Evolutionary conservation across 2,329 filamentous ascomycete genomes (phyloP).

Genomic region (Dissoconium aciculare): DNA sequence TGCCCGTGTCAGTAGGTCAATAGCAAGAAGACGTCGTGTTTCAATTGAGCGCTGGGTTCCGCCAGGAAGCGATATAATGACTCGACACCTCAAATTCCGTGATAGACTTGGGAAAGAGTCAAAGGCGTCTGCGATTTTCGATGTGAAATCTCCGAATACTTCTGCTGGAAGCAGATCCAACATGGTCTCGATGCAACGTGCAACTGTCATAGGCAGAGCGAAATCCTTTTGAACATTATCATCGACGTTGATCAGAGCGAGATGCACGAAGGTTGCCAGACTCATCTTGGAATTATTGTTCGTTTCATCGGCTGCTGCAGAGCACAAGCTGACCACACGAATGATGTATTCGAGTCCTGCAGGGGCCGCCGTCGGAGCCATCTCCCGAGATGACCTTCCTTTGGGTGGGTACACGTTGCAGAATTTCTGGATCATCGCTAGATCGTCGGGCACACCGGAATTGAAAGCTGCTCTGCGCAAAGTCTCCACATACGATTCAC

Average conservation of each 20-base stretch:
- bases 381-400: no score
- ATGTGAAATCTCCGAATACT: constrained; percentile 8
- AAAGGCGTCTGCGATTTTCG: constrained; percentile 7
- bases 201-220: constrained; percentile 6
- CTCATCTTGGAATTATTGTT: constrained; percentile 3
- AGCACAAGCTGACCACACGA: constrained; percentile 7
- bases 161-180: constrained; percentile 12
- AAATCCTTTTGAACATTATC: constrained; percentile 11
- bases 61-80: constrained; percentile 45
- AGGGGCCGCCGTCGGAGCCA: constrained; percentile 8
- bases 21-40: constrained; percentile 51
- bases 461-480: no score
- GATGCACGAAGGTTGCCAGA: constrained; percentile 13
- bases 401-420: no score
- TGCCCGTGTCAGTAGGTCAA: no score
- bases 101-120: constrained; percentile 6
- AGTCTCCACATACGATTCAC: constrained; percentile 26
- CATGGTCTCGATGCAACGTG: constrained; percentile 11
- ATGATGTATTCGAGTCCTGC: constrained; percentile 9
- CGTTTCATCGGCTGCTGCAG: constrained; percentile 9
- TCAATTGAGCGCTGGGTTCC: constrained; percentile 38
- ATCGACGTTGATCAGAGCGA: constrained; percentile 18
- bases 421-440: no score
- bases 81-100: constrained; percentile 36
- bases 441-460: no score